phyloP scores from a whole-genome alignment of 2,329 filamentous ascomycete species.

The Geoglossum cookeanum region DNA sequence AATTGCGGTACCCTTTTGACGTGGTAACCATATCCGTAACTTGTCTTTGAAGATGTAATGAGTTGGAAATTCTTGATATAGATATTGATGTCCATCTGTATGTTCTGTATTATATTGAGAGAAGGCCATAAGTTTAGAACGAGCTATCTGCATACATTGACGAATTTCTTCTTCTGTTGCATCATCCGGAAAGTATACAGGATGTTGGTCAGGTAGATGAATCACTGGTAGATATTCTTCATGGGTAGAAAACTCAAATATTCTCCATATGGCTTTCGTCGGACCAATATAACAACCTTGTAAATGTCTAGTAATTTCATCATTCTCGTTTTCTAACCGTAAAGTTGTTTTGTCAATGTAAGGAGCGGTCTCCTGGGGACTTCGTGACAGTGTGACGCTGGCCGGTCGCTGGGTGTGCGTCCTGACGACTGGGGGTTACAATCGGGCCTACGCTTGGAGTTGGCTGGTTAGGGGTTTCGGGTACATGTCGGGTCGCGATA shows the following conservation, averaged over 20 bases:
- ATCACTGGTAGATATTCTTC: conserved; percentile 5
- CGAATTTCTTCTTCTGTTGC: too few relatives aligned
- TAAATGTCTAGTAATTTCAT: conserved; percentile 6
- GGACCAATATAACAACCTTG: conserved; percentile 6
- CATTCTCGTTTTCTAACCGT: neutral
- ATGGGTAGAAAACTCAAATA: conserved; percentile 6
- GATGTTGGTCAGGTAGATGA: neutral
- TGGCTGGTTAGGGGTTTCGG: too few relatives aligned
- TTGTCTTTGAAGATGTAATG: neutral
- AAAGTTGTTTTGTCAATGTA: conserved; percentile 2
- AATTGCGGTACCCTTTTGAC: neutral
- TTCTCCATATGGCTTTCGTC: conserved; percentile 1
- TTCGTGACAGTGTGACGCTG: too few relatives aligned
- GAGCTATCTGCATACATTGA: too few relatives aligned
- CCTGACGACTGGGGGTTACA: too few relatives aligned
- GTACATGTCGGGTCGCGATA: too few relatives aligned
- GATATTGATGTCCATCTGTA: neutral
- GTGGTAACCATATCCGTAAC: neutral
- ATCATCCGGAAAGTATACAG: too few relatives aligned
- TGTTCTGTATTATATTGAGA: neutral
- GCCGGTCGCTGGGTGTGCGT: too few relatives aligned
- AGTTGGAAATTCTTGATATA: neutral
- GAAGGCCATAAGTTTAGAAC: too few relatives aligned
- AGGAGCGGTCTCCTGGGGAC: too few relatives aligned
- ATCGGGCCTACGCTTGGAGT: too few relatives aligned